phyloP scores from a whole-genome alignment of 169 alveolate genomes.

The Plasmodium cynomolgi region DNA sequence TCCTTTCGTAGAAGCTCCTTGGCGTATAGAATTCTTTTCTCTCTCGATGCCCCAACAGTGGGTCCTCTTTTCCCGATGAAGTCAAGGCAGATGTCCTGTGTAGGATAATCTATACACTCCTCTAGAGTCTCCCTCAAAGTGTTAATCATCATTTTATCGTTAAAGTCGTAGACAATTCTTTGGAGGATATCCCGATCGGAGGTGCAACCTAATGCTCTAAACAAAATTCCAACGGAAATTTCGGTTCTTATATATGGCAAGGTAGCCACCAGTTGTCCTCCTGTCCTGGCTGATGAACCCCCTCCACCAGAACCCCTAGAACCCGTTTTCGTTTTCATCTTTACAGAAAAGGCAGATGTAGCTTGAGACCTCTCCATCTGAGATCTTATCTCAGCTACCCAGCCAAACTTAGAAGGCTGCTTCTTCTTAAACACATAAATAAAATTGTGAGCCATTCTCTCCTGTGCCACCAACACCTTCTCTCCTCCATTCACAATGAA shows the following conservation, averaged over 20 bases:
- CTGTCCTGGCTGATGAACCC: constrained; percentile 79
- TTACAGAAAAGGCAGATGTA: constrained; percentile 94
- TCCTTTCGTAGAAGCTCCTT: constrained; percentile 95
- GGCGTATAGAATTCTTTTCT: constrained; percentile 95
- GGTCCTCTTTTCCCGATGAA: constrained; percentile 96
- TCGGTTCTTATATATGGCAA: constrained; percentile 96
- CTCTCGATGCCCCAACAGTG: constrained; percentile 93
- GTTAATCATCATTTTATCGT: constrained; percentile 97
- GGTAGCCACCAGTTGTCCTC: constrained; percentile 96
- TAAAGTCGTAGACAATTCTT: constrained; percentile 94
- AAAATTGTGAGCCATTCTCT: constrained; percentile 99
- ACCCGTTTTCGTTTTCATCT: constrained; percentile 85
- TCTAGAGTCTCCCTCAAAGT: constrained; percentile 95
- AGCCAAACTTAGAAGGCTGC: constrained; percentile 96
- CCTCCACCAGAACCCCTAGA: constrained; percentile 82
- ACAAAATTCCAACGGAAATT: constrained; percentile 96
- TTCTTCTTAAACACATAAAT: constrained; percentile 97
- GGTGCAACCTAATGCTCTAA: constrained; percentile 97
- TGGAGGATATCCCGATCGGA: constrained; percentile 92
- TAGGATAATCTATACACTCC: constrained; percentile 94
- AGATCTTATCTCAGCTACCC: constrained; percentile 98
- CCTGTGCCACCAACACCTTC: constrained; percentile 99
- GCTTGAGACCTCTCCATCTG: constrained; percentile 95
- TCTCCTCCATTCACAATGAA: constrained; percentile 99
- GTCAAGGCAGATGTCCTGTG: constrained; percentile 93